Conservation (phyloP, 2,329 filamentous ascomycete species). For the Anthostomella pinea region DNA sequence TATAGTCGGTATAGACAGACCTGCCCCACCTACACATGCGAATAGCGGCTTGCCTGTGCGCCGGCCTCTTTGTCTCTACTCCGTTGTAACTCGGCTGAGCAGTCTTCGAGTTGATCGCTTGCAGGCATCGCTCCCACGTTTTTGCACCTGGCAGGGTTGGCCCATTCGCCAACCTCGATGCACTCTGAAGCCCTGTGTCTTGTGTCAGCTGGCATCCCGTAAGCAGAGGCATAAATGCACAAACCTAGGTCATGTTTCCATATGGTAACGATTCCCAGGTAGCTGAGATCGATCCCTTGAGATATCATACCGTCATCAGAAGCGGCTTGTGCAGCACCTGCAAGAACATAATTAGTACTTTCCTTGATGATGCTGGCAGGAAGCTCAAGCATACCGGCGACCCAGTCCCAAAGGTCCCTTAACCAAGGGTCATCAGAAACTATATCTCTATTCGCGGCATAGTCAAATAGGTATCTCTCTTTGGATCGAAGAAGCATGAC, state of each 20-base stretch:
- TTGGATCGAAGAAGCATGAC: constrained; percentile 58
- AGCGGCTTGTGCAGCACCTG: constrained; percentile 62
- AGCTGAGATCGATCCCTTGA: constrained; percentile 68
- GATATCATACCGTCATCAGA: constrained; percentile 68
- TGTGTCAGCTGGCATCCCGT: constrained; percentile 13
- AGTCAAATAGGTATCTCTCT: constrained; percentile 63
- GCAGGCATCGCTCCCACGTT: constrained; percentile 61
- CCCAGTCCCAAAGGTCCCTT: constrained; percentile 75
- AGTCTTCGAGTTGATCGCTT: constrained; percentile 60
- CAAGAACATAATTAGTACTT: constrained; percentile 13
- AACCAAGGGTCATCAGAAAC: constrained; percentile 71
- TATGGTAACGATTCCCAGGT: constrained; percentile 69
- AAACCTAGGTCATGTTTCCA: constrained; percentile 69
- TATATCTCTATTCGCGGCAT: constrained; percentile 62
- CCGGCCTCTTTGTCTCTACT: constrained; percentile 59
- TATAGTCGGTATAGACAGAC: constrained; percentile 44
- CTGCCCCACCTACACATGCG: constrained; percentile 72
- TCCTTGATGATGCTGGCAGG: background rate
- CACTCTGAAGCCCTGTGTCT: constrained; percentile 44
- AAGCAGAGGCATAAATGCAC: constrained; percentile 21
- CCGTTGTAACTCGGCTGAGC: constrained; percentile 63
- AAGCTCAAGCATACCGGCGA: constrained; percentile 53
- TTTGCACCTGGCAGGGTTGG: constrained; percentile 44
- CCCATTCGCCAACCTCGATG: constrained; percentile 46
- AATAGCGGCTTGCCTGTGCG: constrained; percentile 72